Base-by-base conservation (phyloP, 2,329 filamentous ascomycete genomes). In the Claviceps humidiphila region DNA sequence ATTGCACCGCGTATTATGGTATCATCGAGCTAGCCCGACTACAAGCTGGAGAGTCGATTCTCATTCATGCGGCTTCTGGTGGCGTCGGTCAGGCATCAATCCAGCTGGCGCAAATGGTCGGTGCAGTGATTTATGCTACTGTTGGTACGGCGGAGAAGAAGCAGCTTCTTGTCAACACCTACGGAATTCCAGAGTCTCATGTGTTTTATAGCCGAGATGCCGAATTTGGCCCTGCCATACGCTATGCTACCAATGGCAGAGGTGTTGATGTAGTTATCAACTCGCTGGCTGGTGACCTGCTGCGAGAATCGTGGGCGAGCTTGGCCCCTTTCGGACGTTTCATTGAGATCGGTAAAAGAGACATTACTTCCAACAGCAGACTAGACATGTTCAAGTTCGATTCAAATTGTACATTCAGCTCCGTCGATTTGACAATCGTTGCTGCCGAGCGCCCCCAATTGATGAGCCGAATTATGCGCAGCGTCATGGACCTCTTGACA, bases 201-300 rank as follows among this genome's bases (percentile, higher is more conserved):
- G 61, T 65, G 30, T 63, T 66, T 48, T 62, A 59, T 48, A 61
- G 57, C 39, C 53, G 61, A 37, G 58, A 62, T 37, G 41, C 54
- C 4, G 55, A 54, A 16, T 66, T 66, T 24, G 56, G 0, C 47
- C 53, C 2, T 48, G 53, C 26, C 6, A 56, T n/a, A 40, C 53
- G 30, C 50, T 58, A 22, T 26, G 58, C 56, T 2, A 71, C 68
- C 0, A 52, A 54, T 0, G 77, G 76, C 13, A 65, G 59, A 3
- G 86, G 86, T 11, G 84, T 84, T 1, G 85, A 90, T 65, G 80
- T 81, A 0, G 83, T 85, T 14, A 82, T 90, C 59, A 69, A 74
- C 58, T 73, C 69, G 38, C 39, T 44, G 14, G 48, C 39, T 5
- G 48, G 48, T 38, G 48, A 43, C 16, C 58, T 64, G 1, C 58